A percentile compares a stretch with the other conserved stretches of the same genome.
These are phyloP conservation scores for Globisporangium lucens DNA, from an alignment of 352 stramenopile genomes.

Conservation along the genomic window DNA sequence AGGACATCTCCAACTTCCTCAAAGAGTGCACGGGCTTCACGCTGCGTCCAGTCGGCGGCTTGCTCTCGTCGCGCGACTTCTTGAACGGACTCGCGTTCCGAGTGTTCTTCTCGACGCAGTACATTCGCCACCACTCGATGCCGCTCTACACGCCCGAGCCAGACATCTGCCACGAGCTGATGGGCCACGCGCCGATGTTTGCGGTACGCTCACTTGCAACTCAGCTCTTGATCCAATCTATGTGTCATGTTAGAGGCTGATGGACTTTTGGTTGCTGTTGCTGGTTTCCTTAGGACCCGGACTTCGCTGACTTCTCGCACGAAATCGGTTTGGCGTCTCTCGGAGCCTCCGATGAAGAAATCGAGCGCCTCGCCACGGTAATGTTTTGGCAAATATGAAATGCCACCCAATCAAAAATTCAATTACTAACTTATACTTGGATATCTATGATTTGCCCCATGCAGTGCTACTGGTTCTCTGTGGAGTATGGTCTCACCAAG, in stretches of 20 bases:
- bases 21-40: slow-evolving; percentile 90
- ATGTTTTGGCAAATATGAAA: neutral
- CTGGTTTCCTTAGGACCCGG: slow-evolving; percentile 66
- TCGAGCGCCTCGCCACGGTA: slow-evolving; percentile 90
- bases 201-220: slow-evolving; percentile 38
- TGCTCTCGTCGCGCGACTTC: slow-evolving; percentile 97
- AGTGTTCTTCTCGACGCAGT: slow-evolving; percentile 98
- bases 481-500: slow-evolving; percentile 96
- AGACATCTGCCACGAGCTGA: slow-evolving; percentile 97
- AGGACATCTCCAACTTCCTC: slow-evolving; percentile 95
- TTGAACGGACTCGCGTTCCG: slow-evolving; percentile 97
- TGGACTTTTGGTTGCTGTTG: neutral
- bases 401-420: neutral
- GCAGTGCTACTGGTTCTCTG: slow-evolving; percentile 97
- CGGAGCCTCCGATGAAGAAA: slow-evolving; percentile 94
- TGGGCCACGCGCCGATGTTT: slow-evolving; percentile 97
- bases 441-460: neutral
- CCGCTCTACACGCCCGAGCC: slow-evolving; percentile 97
- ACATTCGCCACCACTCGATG: slow-evolving; percentile 94
- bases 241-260: neutral
- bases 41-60: slow-evolving; percentile 92
- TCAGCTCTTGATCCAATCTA: neutral
- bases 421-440: too few relatives aligned
- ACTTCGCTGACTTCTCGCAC: slow-evolving; percentile 97
- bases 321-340: slow-evolving; percentile 96